Percentiles rank a stretch among this genome's conserved stretches.
Conservation (phyloP, 148 eudicot species). For the Agrostemma githago region DNA sequence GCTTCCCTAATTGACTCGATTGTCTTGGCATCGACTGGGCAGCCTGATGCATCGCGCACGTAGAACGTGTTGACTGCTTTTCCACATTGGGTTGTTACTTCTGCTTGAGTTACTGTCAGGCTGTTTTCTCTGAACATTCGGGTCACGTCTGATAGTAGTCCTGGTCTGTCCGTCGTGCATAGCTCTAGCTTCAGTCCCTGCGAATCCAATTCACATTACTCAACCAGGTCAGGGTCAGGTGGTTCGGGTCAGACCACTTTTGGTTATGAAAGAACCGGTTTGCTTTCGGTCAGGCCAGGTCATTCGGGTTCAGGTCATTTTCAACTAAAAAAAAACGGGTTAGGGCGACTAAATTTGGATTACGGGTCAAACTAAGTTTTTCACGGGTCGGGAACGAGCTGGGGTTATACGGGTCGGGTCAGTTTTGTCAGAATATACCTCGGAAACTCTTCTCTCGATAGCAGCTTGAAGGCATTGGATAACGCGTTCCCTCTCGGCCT, state of each 20-base stretch:
- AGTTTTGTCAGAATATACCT: slow-evolving; percentile 37
- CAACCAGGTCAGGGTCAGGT: no score
- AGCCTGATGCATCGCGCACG: slow-evolving; percentile 80
- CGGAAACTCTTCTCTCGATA: slow-evolving; percentile 81
- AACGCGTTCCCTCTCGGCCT: slow-evolving; percentile 83
- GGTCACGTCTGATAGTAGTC: slow-evolving; percentile 72
- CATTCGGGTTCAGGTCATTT: no score
- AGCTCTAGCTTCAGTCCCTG: slow-evolving; percentile 91
- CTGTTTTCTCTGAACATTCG: slow-evolving; percentile 89
- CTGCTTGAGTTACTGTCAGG: slow-evolving; percentile 76
- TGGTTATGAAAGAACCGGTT: no score
- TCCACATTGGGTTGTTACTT: slow-evolving; percentile 68
- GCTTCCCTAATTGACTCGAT: slow-evolving; percentile 68
- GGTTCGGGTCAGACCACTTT: no score
- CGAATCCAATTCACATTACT: background rate
- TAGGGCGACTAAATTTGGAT: no score
- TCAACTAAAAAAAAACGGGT: no score
- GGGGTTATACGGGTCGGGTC: no score
- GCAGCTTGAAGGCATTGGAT: slow-evolving; percentile 94
- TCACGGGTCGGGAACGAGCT: no score
- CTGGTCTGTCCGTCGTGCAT: slow-evolving; percentile 79
- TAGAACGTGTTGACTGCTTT: slow-evolving; percentile 83
- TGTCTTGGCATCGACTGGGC: slow-evolving; percentile 72
- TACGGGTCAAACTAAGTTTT: no score
- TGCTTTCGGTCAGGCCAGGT: no score